Percentiles rank a stretch among this genome's conserved stretches.
These are phyloP conservation scores for Tulasnella sp. DNA, from an alignment of 768 basidiomycete genomes.

Conservation along the genomic window DNA sequence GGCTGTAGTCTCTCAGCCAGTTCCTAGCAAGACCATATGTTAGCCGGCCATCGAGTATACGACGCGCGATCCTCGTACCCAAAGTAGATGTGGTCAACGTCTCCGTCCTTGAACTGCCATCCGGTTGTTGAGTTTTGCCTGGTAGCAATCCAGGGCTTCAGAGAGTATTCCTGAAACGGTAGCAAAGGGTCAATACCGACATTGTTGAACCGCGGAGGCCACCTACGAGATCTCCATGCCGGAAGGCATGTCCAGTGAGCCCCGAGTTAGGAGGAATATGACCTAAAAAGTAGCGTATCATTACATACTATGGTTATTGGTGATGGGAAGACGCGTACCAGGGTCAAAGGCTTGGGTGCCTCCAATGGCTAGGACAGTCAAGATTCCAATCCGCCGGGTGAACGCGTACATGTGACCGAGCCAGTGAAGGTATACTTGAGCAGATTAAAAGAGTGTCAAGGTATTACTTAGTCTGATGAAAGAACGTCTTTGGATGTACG, in stretches of 20 bases:
- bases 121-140: background rate
- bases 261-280: background rate
- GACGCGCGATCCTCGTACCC: background rate
- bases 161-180: background rate
- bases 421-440: background rate
- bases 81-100: slow-evolving; percentile 6
- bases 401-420: background rate
- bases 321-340: background rate
- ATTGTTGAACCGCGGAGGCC: background rate
- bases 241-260: slow-evolving; percentile 1
- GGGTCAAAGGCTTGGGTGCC: background rate
- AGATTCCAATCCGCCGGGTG: background rate
- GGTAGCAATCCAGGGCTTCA: background rate
- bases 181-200: background rate
- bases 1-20: slow-evolving; percentile 14
- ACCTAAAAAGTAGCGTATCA: background rate
- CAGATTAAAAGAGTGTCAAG: no score
- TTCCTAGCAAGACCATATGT: background rate
- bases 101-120: background rate
- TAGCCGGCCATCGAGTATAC: background rate
- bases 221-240: slow-evolving; percentile 8
- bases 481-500: no score
- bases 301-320: background rate
- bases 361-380: background rate
- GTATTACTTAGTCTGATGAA: no score